Base-by-base conservation (phyloP, 140 eudicot genomes). In the Senecio squalidus region DNA sequence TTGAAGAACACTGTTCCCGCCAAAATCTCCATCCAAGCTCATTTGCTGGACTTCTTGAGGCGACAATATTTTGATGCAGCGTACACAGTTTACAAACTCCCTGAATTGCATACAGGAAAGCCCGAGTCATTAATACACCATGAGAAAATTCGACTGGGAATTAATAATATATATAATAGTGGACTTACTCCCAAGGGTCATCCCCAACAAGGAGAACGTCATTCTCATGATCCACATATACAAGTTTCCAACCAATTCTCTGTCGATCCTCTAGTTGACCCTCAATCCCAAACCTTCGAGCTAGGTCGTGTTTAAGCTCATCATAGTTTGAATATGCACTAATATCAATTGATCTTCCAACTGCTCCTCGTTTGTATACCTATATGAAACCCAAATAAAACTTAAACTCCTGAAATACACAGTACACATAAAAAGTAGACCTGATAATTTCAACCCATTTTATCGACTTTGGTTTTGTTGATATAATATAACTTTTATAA, bases 101-200 rank as follows among this genome's bases (percentile, higher is more conserved):
- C 98, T 90, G 88, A 36, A 66, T 65, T 61, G 56, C 47, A 62
- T 55, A 55, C n/a, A 21, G n/a, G 21, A 61, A 51, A 41, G 48
- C 31, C 46, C n/a, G 39, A 17, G 17, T 13, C 21, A 11, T 13
- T 22, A 22, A 70, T 21, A 33, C 16, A 51, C 48, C 16, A 23
- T 40, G 0, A 41, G 31, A 40, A 18, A 49, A 4, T 1, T 50
- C 15, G 11, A 43, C n/a, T 36, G n/a, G n/a, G n/a, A n/a, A n/a
- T 0, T 4, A 31, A 10, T 31, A 31, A 31, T 6, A 10, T n/a
- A n/a, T n/a, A n/a, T n/a, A n/a, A n/a, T 52, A 2, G 15, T 21
- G 41, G 53, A 83, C 97, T 62, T 83, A 90, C 97, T 90, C 97
- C 97, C 97, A 90, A 51, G 97, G 97, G 69, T 90, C 97, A 76